Evolutionary conservation across 139 green algal genomes (phyloP).

Genomic region (Tetraselmis chui): DNA sequence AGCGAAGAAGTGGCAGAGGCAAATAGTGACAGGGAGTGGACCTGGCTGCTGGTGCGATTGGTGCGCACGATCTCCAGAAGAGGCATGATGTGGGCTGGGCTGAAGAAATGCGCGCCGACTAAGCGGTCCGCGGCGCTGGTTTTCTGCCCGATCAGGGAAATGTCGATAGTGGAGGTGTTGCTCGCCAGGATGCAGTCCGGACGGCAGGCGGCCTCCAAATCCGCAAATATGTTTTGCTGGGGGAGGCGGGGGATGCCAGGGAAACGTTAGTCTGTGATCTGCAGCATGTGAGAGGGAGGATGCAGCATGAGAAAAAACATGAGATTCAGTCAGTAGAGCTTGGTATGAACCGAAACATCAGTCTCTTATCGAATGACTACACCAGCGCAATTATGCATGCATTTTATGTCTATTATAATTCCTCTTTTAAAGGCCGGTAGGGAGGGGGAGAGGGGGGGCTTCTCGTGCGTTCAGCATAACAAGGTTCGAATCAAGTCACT

Average conservation of each 20-base stretch:
- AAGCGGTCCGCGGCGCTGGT: slow-evolving; percentile 60
- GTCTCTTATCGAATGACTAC: no score
- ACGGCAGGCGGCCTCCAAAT: slow-evolving; percentile 66
- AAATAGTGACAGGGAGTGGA: slow-evolving; percentile 16
- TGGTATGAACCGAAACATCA: no score
- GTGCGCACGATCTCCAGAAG: slow-evolving; percentile 97
- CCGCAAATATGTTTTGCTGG: slow-evolving; percentile 6
- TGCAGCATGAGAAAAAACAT: no score
- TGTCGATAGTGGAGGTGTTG: slow-evolving; percentile 98
- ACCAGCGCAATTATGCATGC: no score
- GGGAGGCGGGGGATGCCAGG: no score
- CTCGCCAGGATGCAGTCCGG: slow-evolving; percentile 86
- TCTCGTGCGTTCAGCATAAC: slow-evolving; percentile 21
- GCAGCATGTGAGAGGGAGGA: no score
- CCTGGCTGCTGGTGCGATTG: slow-evolving; percentile 73
- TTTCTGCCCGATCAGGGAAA: slow-evolving; percentile 71
- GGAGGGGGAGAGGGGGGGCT: slow-evolving; percentile 6
- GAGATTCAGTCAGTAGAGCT: no score
- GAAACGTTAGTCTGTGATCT: no score
- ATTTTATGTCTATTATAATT: no score
- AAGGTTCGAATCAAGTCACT: no score
- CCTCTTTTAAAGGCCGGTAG: no score
- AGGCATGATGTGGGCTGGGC: slow-evolving; percentile 96
- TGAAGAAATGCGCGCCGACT: slow-evolving; percentile 93
- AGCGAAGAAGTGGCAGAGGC: no score